Base-by-base conservation (phyloP, 1,139 yeast species). In the Saccharomyces hybrid region DNA sequence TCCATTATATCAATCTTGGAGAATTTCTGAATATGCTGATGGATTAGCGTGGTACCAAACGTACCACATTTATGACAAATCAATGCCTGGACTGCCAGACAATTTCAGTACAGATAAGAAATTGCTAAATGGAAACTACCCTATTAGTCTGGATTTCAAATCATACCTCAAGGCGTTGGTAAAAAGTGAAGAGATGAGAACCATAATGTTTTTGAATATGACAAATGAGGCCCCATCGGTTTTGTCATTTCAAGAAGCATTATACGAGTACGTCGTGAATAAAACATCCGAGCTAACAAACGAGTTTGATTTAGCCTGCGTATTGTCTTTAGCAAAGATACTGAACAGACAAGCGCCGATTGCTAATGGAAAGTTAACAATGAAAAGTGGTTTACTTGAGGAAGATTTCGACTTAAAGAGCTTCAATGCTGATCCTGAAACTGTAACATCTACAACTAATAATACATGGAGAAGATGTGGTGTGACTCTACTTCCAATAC, bases 21-120 rank as follows among this genome's bases (percentile, higher is more conserved):
- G 52, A 8, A 52, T 61, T 7, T 54, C 63, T 2, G 60, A 61
- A 5, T 56, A 63, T 2, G 65, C 74, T 1, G 50, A 62, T 28
- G 72, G 71, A 2, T 55, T 73, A 34, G 72, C 75, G 2, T 63
- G 70, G 61, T 73, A 67, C 52, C 76, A 73, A 56, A 69, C 69
- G 28, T 72, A 63, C 51, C 66, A 65, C 26, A 61, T 73, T 1
- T 66, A 71, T 21, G 64, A 65, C 3, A 52, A 60, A 31, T 47
- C 48, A 12, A 52, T 63, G 6, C 67, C 70, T n/a, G 3, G 29
- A 44, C 32, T 44, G 11, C 28, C 44, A 29, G 48, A 46, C 4
- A 14, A 46, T 14, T 46, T 46, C 28, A 14, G 48, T 26, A 12
- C 47, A 8, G 48, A 48, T 42, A n/a, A 42, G 4, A 8, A 16